Evolutionary conservation across 108 stramenopile genomes (phyloP).

Genomic region (Nitzschia sp.): DNA sequence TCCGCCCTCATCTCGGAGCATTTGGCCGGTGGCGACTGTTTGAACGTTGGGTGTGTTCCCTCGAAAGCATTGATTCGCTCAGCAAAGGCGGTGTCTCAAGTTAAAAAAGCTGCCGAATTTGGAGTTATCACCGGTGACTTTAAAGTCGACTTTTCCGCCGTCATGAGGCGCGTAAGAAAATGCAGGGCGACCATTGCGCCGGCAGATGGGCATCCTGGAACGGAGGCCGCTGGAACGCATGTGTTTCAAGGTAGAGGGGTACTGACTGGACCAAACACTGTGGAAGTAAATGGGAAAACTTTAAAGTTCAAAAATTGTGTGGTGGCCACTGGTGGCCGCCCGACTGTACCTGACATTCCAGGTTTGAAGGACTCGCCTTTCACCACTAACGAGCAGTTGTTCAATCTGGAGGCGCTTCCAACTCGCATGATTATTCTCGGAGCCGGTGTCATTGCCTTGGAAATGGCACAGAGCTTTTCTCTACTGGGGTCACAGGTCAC

Average conservation of each 20-base stretch:
- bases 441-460: constrained; percentile 93
- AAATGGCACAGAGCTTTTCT: constrained; percentile 97
- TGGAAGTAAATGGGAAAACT: constrained; percentile 68
- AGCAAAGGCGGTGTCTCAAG: constrained; percentile 67
- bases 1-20: constrained; percentile 72
- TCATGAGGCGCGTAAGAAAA: constrained; percentile 75
- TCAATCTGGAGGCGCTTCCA: constrained; percentile 89
- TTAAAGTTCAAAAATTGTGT: constrained; percentile 84
- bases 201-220: constrained; percentile 83
- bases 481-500: constrained; percentile 90
- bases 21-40: constrained; percentile 87
- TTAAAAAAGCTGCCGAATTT: constrained; percentile 72
- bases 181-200: constrained; percentile 73
- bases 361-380: constrained; percentile 83
- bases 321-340: constrained; percentile 91
- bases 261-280: constrained; percentile 61
- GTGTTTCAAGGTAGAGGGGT: constrained; percentile 75
- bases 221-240: constrained; percentile 57
- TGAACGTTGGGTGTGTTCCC: constrained; percentile 95
- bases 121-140: constrained; percentile 73
- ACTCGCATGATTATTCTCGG: constrained; percentile 89
- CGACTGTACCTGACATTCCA: constrained; percentile 63
- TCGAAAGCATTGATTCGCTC: constrained; percentile 89
- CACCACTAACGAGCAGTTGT: constrained; percentile 90
- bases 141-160: constrained; percentile 78